Evolutionary conservation across 805 yeast species (phyloP).

Genomic region (Sporopachydermia quercuum): DNA sequence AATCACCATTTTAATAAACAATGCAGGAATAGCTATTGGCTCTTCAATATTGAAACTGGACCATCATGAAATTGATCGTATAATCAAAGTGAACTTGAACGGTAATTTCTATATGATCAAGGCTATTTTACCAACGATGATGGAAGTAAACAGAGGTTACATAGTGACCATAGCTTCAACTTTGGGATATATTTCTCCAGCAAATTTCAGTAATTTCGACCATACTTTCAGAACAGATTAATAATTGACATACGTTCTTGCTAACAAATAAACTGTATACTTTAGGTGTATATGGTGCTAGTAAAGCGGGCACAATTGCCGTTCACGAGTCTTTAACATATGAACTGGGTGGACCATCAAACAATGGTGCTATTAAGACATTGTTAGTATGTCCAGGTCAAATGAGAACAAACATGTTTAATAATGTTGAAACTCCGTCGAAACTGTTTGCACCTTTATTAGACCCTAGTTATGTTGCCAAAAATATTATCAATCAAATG

Average conservation of each 20-base stretch:
- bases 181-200: slow-evolving; percentile 66
- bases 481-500: slow-evolving; percentile 23
- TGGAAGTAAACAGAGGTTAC: slow-evolving; percentile 40
- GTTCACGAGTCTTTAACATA: slow-evolving; percentile 56
- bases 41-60: slow-evolving; percentile 36
- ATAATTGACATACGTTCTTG: too few relatives aligned
- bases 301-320: slow-evolving; percentile 65
- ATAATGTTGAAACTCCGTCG: slow-evolving; percentile 52
- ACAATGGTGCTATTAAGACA: slow-evolving; percentile 40
- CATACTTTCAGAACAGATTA: too few relatives aligned
- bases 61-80: slow-evolving; percentile 39
- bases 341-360: slow-evolving; percentile 37
- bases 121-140: slow-evolving; percentile 53
- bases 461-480: slow-evolving; percentile 47
- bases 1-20: slow-evolving; percentile 51
- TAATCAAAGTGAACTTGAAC: slow-evolving; percentile 44
- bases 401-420: slow-evolving; percentile 52
- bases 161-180: slow-evolving; percentile 64
- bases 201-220: slow-evolving; percentile 26
- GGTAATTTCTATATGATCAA: slow-evolving; percentile 53
- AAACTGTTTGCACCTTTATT: slow-evolving; percentile 58
- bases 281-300: slow-evolving; percentile 59
- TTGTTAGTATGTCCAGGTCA: slow-evolving; percentile 71
- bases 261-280: too few relatives aligned
- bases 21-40: slow-evolving; percentile 59